Percentiles rank a stretch among this genome's conserved stretches.
phyloP scores from a whole-genome alignment of 2,329 filamentous ascomycete genomes.

The Pezicula radicicola region DNA sequence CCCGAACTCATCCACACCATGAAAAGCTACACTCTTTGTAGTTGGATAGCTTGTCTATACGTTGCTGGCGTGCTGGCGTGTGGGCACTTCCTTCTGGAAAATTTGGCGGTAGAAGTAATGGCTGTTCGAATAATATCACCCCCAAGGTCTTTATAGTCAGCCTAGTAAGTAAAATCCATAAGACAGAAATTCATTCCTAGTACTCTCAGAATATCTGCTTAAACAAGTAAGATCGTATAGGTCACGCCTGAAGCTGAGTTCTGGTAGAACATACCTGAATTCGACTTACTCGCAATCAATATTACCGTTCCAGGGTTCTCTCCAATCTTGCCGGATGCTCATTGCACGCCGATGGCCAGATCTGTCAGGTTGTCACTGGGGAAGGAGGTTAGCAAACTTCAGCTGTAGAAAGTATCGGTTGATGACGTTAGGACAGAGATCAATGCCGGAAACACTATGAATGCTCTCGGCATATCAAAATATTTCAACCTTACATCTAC shows the following conservation, averaged over 20 bases:
- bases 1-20: too few species aligned
- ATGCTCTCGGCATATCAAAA: slow-evolving; percentile 56
- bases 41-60: too few species aligned
- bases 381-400: too few species aligned
- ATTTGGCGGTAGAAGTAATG: too few species aligned
- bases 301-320: slow-evolving; percentile 4
- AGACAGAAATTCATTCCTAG: not conserved
- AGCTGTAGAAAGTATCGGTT: too few species aligned
- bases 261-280: not conserved
- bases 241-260: not conserved
- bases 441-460: slow-evolving; percentile 66
- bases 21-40: too few species aligned
- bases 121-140: not conserved
- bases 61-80: too few species aligned
- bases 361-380: slow-evolving; percentile 5
- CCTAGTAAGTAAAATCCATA: not conserved
- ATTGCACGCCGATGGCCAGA: not conserved
- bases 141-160: not conserved
- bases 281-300: not conserved
- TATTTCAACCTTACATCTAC: slow-evolving; percentile 61
- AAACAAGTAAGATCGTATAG: not conserved
- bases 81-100: too few species aligned
- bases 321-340: not conserved
- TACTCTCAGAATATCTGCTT: not conserved
- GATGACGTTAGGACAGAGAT: slow-evolving; percentile 46